Evolutionary conservation across 805 yeast species (phyloP).

Genomic region (Wickerhamomyces ciferrii): DNA sequence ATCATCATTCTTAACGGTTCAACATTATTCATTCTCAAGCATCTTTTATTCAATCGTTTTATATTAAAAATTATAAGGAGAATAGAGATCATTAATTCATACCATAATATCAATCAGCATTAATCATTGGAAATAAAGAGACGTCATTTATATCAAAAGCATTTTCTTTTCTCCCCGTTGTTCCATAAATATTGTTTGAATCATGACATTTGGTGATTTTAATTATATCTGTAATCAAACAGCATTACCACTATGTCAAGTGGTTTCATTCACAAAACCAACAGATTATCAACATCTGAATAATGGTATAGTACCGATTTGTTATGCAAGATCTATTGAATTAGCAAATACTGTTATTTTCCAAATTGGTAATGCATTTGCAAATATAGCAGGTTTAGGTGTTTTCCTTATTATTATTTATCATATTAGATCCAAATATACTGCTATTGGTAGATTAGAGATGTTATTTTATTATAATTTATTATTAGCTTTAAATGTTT

Average conservation of each 20-base stretch:
- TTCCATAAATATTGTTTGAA: neutral
- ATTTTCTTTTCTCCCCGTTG: too few relatives aligned
- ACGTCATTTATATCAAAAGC: too few relatives aligned
- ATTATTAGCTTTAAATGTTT: constrained; percentile 49
- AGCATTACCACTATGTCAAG: constrained; percentile 76
- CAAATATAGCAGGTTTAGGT: constrained; percentile 69
- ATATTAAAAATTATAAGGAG: too few relatives aligned
- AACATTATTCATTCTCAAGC: neutral
- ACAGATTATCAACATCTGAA: constrained; percentile 26
- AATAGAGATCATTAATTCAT: too few relatives aligned
- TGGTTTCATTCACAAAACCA: constrained; percentile 48
- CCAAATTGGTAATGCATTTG: constrained; percentile 82
- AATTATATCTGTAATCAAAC: constrained; percentile 54
- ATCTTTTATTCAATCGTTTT: neutral
- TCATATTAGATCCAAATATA: constrained; percentile 77
- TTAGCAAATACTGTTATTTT: constrained; percentile 89
- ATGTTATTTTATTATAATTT: constrained; percentile 69
- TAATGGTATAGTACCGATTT: constrained; percentile 65
- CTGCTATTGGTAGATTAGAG: constrained; percentile 92
- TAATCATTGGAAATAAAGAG: too few relatives aligned
- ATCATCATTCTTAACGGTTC: neutral
- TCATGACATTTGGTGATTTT: constrained; percentile 67
- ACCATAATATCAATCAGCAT: too few relatives aligned
- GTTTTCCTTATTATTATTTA: constrained; percentile 66
- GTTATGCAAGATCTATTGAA: constrained; percentile 84